Conservation (phyloP, 106 monocot genomes). For the Acorus gramineus region DNA sequence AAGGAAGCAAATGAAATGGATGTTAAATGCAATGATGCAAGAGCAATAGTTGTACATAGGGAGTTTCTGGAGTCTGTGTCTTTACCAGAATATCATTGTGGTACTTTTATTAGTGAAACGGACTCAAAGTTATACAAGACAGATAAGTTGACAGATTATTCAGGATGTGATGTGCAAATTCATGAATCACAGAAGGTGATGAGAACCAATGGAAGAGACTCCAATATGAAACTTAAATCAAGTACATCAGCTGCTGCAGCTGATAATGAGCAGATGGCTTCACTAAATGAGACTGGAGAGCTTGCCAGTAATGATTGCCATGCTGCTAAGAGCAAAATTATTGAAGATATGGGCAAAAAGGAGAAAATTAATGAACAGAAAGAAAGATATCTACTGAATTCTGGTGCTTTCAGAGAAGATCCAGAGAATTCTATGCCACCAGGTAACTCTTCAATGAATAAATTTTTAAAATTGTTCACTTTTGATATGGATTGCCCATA, state of each 20-base stretch:
- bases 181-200: no score
- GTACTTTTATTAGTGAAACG: conserved; percentile 1
- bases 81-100: not conserved
- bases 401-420: not conserved
- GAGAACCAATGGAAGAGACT: conserved; percentile 1
- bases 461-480: no score
- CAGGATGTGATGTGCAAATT: no score
- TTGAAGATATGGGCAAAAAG: conserved; percentile 4
- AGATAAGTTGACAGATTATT: no score
- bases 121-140: not conserved
- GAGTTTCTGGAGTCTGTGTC: conserved; percentile 4
- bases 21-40: not conserved
- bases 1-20: not conserved
- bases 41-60: conserved; percentile 4
- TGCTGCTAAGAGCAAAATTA: not conserved
- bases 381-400: not conserved
- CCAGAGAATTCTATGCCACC: not conserved
- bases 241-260: not conserved
- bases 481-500: no score
- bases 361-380: not conserved
- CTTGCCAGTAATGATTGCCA: conserved; percentile 4
- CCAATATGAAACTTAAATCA: not conserved
- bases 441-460: conserved; percentile 4
- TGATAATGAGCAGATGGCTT: conserved; percentile 1
- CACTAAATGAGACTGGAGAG: not conserved